phyloP scores from a whole-genome alignment of 2,329 filamentous ascomycete species.

The Clonostachys rosea region DNA sequence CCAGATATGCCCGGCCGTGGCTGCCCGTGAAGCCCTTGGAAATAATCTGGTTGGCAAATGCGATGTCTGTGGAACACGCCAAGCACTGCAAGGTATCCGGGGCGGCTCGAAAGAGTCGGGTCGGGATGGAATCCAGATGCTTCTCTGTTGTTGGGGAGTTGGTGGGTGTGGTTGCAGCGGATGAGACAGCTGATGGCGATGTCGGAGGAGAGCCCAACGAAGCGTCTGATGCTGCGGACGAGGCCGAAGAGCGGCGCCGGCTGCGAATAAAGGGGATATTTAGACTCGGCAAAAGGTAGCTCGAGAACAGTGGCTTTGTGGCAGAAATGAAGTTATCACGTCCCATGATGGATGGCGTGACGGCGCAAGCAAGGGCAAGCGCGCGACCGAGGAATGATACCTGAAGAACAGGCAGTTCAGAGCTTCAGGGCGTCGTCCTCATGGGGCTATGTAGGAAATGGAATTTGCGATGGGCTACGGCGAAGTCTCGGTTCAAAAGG shows the following conservation, averaged over 20 bases:
- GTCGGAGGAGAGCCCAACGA: constrained; percentile 12
- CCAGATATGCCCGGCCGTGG: constrained; percentile 59
- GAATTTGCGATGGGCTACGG: too few species aligned
- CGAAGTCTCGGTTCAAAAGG: too few species aligned
- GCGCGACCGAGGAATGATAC: not conserved
- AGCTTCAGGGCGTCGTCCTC: too few species aligned
- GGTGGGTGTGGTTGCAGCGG: constrained; percentile 17
- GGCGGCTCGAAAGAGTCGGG: constrained; percentile 32
- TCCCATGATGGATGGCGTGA: constrained; percentile 13
- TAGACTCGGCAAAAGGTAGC: constrained; percentile 47
- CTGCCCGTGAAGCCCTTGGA: constrained; percentile 64
- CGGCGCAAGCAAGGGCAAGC: not conserved
- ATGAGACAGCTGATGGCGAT: constrained; percentile 15
- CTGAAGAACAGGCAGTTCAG: too few species aligned
- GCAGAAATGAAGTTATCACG: constrained; percentile 32
- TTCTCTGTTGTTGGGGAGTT: constrained; percentile 14
- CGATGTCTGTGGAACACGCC: constrained; percentile 56
- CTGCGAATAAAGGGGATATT: constrained; percentile 37
- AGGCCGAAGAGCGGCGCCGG: constrained; percentile 19
- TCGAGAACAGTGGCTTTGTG: constrained; percentile 40
- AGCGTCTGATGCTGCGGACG: constrained; percentile 26
- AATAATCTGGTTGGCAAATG: constrained; percentile 55
- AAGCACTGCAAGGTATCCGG: constrained; percentile 56
- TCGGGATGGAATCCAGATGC: constrained; percentile 6
- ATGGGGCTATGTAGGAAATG: too few species aligned